A percentile compares a stretch with the other conserved stretches of the same genome.
phyloP scores from a whole-genome alignment of 306 rosid genomes.

The Macrotyloma uniflorum region DNA sequence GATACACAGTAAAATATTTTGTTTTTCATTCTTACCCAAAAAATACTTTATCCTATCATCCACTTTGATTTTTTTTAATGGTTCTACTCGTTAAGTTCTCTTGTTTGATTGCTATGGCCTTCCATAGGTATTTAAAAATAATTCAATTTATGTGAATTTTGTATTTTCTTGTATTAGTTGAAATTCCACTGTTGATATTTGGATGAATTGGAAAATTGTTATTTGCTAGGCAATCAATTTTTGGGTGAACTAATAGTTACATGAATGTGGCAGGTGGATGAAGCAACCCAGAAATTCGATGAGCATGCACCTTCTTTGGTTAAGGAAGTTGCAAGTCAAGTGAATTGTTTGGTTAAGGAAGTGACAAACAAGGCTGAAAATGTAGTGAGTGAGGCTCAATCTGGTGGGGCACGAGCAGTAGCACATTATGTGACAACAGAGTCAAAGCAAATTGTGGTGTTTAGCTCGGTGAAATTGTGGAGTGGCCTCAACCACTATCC shows the following conservation, averaged over 20 bases:
- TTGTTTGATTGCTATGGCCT: not conserved
- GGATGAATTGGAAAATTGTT: not conserved
- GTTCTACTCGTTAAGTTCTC: not conserved
- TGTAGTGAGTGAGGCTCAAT: constrained; percentile 56
- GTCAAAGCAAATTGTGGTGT: constrained; percentile 53
- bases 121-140: not conserved
- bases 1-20: not conserved
- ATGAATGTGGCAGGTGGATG: constrained; percentile 61
- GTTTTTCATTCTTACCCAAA: not conserved
- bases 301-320: constrained; percentile 65
- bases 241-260: not conserved
- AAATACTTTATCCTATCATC: not conserved
- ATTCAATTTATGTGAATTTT: too few species aligned
- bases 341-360: constrained; percentile 43
- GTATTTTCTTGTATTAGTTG: too few species aligned
- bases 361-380: constrained; percentile 46
- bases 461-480: constrained; percentile 55
- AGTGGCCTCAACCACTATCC: constrained; percentile 44
- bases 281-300: constrained; percentile 53
- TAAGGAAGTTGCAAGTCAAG: constrained; percentile 52
- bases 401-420: constrained; percentile 65
- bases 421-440: constrained; percentile 57
- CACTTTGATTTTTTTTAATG: not conserved
- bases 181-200: not conserved
- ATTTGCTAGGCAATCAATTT: not conserved